A percentile compares a stretch with the other conserved stretches of the same genome.
Evolutionary conservation across 2,329 filamentous ascomycete genomes (phyloP).

Genomic region (Blastomyces emzantsi): DNA sequence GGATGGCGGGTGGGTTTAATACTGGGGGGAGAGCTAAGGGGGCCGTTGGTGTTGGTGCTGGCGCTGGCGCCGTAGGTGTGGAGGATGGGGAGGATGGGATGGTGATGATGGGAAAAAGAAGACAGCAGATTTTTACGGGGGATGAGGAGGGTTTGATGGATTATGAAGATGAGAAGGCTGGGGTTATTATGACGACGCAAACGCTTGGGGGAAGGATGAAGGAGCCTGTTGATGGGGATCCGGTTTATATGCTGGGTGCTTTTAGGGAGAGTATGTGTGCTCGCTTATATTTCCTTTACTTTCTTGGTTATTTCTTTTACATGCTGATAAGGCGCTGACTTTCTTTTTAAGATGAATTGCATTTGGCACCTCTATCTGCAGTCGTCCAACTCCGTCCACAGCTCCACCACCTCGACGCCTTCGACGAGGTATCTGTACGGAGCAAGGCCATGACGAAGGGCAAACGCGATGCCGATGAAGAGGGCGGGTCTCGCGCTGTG

Average conservation of each 20-base stretch:
- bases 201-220: conserved; percentile 77
- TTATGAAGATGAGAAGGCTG: conserved; percentile 30
- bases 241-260: conserved; percentile 80
- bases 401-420: conserved; percentile 84
- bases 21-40: conserved; percentile 13
- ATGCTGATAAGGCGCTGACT: conserved; percentile 9
- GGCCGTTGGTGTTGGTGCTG: conserved; percentile 20
- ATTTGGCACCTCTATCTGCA: conserved; percentile 73
- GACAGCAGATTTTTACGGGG: conserved; percentile 19
- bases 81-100: conserved; percentile 14
- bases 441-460: conserved; percentile 23
- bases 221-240: conserved; percentile 58
- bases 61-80: conserved; percentile 9
- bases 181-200: conserved; percentile 59
- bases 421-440: conserved; percentile 52
- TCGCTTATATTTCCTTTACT: not conserved
- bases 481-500: conserved; percentile 31
- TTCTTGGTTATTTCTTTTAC: conserved; percentile 5
- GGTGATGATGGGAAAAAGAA: not conserved
- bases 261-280: conserved; percentile 62
- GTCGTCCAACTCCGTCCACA: conserved; percentile 86
- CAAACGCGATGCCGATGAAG: conserved; percentile 38
- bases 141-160: conserved; percentile 17
- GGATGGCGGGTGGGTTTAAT: conserved; percentile 66
- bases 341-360: conserved; percentile 58